Percentiles rank a stretch among this genome's conserved stretches.
phyloP scores from a whole-genome alignment of 305 asterid species.

The Fraxinus baroniana region DNA sequence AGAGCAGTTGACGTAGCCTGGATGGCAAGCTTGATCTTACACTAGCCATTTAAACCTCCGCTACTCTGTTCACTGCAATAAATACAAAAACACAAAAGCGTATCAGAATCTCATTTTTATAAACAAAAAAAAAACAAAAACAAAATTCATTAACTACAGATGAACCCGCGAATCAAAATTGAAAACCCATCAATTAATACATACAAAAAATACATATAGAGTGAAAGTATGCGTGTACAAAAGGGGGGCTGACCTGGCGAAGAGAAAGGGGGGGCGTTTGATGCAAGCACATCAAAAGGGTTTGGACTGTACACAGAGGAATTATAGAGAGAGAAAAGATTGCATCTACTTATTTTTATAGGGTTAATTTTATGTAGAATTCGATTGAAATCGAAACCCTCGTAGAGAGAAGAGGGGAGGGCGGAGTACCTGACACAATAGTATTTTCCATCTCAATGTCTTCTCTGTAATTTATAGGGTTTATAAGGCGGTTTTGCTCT shows the following conservation, averaged over 20 bases:
- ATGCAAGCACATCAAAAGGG: slow-evolving; percentile 48
- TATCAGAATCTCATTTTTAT: slow-evolving; percentile 28
- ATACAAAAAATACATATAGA: neutral
- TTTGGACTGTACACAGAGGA: slow-evolving; percentile 43
- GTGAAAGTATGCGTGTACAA: neutral
- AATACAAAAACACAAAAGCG: neutral
- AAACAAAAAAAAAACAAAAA: neutral
- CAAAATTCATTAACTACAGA: slow-evolving; percentile 17
- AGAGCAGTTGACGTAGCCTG: slow-evolving; percentile 83
- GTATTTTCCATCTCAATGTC: neutral
- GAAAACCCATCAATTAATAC: slow-evolving; percentile 24
- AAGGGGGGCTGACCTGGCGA: slow-evolving; percentile 36
- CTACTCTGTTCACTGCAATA: slow-evolving; percentile 47
- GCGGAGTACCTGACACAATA: slow-evolving; percentile 28
- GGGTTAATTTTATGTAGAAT: neutral
- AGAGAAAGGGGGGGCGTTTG: slow-evolving; percentile 19
- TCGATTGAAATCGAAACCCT: slow-evolving; percentile 7
- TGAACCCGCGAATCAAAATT: slow-evolving; percentile 11
- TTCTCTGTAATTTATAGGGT: neutral
- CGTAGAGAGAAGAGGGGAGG: slow-evolving; percentile 7
- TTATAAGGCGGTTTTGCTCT: slow-evolving; percentile 47
- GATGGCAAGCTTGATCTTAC: slow-evolving; percentile 93
- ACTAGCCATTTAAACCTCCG: slow-evolving; percentile 60
- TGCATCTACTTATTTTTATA: neutral
- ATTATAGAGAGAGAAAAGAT: neutral